Evolutionary conservation across 192 early-diverging fungal genomes (phyloP).

Genomic region (Neocallimastix lanati): DNA sequence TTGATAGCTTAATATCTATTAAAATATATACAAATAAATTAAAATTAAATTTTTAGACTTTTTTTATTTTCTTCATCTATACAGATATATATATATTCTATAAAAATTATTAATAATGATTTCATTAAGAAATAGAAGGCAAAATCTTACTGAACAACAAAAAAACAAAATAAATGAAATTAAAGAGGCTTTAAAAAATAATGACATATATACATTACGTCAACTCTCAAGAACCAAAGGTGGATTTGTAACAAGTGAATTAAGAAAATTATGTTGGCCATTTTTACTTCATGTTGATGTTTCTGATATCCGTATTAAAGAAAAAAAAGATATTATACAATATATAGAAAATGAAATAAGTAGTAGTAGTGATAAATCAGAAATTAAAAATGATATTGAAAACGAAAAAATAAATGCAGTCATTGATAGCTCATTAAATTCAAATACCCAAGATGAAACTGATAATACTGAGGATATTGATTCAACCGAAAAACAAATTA

Average conservation of each 20-base stretch:
- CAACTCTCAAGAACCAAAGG: background rate
- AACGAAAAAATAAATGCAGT: background rate
- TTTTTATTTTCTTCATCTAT: too few relatives aligned
- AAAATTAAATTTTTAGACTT: too few relatives aligned
- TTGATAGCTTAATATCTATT: too few relatives aligned
- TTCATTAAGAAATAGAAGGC: background rate
- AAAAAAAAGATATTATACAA: background rate
- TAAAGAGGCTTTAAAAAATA: background rate
- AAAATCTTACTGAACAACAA: background rate
- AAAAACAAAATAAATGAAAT: background rate
- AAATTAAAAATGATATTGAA: background rate
- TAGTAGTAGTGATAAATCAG: background rate
- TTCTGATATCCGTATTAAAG: background rate
- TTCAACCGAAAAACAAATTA: too few relatives aligned
- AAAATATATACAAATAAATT: too few relatives aligned
- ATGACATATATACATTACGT: background rate
- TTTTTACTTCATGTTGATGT: background rate
- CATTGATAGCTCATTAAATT: background rate
- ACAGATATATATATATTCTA: too few relatives aligned
- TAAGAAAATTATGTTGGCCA: background rate
- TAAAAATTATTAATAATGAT: background rate
- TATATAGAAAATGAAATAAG: background rate
- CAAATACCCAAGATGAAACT: background rate
- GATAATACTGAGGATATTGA: background rate
- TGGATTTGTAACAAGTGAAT: background rate